Evolutionary conservation across 2,329 filamentous ascomycete species (phyloP).

Genomic region (Scytalidium sp.): DNA sequence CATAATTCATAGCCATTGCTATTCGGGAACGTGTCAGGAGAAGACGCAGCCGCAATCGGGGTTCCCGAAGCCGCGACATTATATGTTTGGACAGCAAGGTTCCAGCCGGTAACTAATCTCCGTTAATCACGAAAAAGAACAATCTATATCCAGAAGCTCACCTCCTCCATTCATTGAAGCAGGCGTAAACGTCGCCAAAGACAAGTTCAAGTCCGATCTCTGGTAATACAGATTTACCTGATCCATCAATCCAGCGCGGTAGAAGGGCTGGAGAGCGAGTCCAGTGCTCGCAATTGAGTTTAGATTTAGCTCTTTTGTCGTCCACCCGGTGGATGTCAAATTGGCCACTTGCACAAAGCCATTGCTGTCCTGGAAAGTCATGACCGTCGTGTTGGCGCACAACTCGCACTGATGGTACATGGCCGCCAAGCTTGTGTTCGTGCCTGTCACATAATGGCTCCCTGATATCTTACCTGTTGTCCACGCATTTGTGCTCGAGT

Average conservation of each 20-base stretch:
- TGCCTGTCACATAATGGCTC: conserved; percentile 3
- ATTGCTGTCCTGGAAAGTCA: conserved; percentile 12
- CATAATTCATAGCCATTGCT: conserved; percentile 3
- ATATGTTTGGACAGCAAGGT: conserved; percentile 1
- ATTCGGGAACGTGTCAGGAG: conserved; percentile 1
- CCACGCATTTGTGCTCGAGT: conserved; percentile 7
- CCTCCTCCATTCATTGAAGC: not conserved
- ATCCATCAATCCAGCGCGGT: not conserved
- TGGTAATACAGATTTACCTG: conserved; percentile 14
- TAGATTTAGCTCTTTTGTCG: conserved; percentile 8
- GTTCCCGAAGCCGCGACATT: conserved; percentile 2
- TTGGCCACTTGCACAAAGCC: conserved; percentile 11
- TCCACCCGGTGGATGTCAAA: conserved; percentile 9
- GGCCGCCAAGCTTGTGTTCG: conserved; percentile 8
- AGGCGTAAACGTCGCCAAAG: conserved; percentile 2
- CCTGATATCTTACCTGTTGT: conserved; percentile 6
- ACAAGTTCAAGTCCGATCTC: conserved; percentile 3
- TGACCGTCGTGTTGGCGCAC: conserved; percentile 11
- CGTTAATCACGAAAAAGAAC: not conserved
- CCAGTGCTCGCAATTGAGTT: conserved; percentile 8
- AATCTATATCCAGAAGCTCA: not conserved
- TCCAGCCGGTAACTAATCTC: conserved; percentile 3
- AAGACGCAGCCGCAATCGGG: conserved; percentile 7
- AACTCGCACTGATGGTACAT: conserved; percentile 13
- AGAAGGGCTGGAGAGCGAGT: conserved; percentile 12